Evolutionary conservation across 225 moss, liverwort and hornwort genomes (phyloP), one percentile per base, ranked within the genome.

Genomic region (Pleurozium schreberi): DNA sequence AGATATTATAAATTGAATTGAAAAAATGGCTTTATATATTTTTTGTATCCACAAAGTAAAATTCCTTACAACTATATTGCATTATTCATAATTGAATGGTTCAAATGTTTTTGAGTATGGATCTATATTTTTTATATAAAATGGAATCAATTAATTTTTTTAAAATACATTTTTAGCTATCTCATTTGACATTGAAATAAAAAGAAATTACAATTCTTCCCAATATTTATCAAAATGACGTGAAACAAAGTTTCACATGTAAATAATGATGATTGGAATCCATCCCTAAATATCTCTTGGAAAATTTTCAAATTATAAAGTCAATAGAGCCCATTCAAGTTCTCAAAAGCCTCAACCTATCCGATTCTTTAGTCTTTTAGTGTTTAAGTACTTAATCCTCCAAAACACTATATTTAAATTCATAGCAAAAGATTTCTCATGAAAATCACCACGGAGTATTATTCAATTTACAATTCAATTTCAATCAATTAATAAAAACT

Each of bases 291-390:
- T 3, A 75, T 33, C 12, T 31, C 12, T 20, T 20, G 2, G 20
- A 20, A 31, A 49, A 49, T 1, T 31, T 75, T 2, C 12, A 33
- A 49, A 19, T 12, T 20, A 49, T 75, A 8, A 75, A 47, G 12
- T 19, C 3, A 18, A 33, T 49, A 33, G 33, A 49, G 5, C 49
- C 19, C 12, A 49, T 4, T 0, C 0, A 0, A 47, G 11, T 47
- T 74, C 7, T 74, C 7, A 74, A 47, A 31, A 49, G 11, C 0
- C 3, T 11, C 0, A 74, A 27, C 5, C 43, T 43, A 27, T 3
- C 10, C 1, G 2, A 12, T 19, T 75, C 31, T 2, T 49, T 49
- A 49, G 11, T 75, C 19, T 18, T 73, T 43, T 73, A 17, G 27
- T 10, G 1, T 6, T 73, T 31, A 12, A 31, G 2, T 49, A 75